A percentile compares a stretch with the other conserved stretches of the same genome.
These are phyloP conservation scores for Ophiostoma novo-ulmi DNA, from an alignment of 2,329 filamentous ascomycete species.

Conservation along the genomic window DNA sequence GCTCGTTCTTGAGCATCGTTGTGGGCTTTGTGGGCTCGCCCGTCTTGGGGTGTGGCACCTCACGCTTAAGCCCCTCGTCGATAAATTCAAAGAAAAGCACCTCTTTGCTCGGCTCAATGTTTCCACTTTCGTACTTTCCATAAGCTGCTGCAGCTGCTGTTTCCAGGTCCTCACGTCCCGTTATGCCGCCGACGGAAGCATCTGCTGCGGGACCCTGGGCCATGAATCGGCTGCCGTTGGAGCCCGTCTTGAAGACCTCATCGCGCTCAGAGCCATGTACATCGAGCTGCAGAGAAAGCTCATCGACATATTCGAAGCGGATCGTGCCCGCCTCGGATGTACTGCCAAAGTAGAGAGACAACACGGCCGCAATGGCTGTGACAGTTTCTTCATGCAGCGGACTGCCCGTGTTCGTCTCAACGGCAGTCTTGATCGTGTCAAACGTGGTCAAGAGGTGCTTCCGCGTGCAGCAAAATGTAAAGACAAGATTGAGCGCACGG, in stretches of 20 bases:
- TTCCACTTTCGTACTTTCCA: constrained; percentile 22
- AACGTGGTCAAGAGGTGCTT: constrained; percentile 91
- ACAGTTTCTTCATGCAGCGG: constrained; percentile 71
- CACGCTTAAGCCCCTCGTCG: constrained; percentile 82
- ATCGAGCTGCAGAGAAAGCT: constrained; percentile 75
- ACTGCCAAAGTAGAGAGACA: constrained; percentile 20
- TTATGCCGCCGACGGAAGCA: constrained; percentile 53
- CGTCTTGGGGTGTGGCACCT: constrained; percentile 66
- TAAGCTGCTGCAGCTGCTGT: neutral
- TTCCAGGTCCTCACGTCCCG: constrained; percentile 36
- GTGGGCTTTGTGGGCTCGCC: constrained; percentile 65
- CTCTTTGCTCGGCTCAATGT: constrained; percentile 47
- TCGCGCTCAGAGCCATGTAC: constrained; percentile 63
- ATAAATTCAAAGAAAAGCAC: constrained; percentile 88
- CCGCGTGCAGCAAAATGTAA: constrained; percentile 88
- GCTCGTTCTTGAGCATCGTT: constrained; percentile 66
- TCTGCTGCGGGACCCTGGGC: constrained; percentile 48
- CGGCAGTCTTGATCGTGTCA: constrained; percentile 76
- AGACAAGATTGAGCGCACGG: constrained; percentile 82
- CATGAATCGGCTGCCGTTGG: constrained; percentile 36
- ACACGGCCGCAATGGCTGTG: constrained; percentile 64
- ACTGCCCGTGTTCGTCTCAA: constrained; percentile 74
- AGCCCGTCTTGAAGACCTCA: constrained; percentile 56
- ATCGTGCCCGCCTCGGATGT: constrained; percentile 64
- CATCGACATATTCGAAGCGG: constrained; percentile 81